phyloP scores from a whole-genome alignment of 2,329 filamentous ascomycete species.

The Aspergillus puulaauensis region DNA sequence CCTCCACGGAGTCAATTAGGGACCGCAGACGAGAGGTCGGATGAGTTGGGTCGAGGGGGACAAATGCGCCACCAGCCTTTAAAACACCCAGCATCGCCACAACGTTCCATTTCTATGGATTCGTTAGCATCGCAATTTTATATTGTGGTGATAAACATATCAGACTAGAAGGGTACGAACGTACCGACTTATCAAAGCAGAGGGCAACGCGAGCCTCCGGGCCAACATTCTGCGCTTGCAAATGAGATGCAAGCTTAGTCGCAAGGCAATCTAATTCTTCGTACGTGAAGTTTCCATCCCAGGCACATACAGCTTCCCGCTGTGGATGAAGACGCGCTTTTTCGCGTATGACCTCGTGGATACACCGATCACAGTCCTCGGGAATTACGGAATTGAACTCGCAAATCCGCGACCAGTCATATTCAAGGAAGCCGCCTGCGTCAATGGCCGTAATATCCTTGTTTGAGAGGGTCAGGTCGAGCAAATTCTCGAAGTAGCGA shows the following conservation, averaged over 20 bases:
- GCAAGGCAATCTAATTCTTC: slow-evolving; percentile 38
- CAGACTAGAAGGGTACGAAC: slow-evolving; percentile 8
- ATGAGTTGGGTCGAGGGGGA: slow-evolving; percentile 41
- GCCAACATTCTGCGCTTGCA: slow-evolving; percentile 41
- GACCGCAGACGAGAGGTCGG: slow-evolving; percentile 37
- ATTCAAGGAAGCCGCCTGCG: slow-evolving; percentile 55
- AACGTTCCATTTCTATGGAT: slow-evolving; percentile 40
- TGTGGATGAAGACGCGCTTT: slow-evolving; percentile 36
- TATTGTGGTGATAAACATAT: not conserved
- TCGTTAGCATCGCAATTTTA: not conserved
- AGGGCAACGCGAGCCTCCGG: slow-evolving; percentile 38
- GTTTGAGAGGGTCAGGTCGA: slow-evolving; percentile 48
- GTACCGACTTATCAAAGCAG: slow-evolving; percentile 45
- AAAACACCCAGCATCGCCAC: slow-evolving; percentile 43
- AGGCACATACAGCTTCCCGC: slow-evolving; percentile 36
- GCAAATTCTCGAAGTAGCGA: slow-evolving; percentile 54
- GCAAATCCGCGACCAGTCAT: slow-evolving; percentile 56
- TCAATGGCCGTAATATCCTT: slow-evolving; percentile 46
- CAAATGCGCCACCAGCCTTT: slow-evolving; percentile 45
- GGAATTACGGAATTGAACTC: slow-evolving; percentile 52
- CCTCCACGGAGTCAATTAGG: slow-evolving; percentile 33
- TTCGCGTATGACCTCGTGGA: slow-evolving; percentile 39
- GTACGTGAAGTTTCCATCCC: slow-evolving; percentile 42
- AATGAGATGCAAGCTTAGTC: slow-evolving; percentile 36
- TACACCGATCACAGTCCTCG: slow-evolving; percentile 39